Evolutionary conservation across 1,284 basidiomycete species (phyloP).

Genomic region (Fomitopsis schrenkii): DNA sequence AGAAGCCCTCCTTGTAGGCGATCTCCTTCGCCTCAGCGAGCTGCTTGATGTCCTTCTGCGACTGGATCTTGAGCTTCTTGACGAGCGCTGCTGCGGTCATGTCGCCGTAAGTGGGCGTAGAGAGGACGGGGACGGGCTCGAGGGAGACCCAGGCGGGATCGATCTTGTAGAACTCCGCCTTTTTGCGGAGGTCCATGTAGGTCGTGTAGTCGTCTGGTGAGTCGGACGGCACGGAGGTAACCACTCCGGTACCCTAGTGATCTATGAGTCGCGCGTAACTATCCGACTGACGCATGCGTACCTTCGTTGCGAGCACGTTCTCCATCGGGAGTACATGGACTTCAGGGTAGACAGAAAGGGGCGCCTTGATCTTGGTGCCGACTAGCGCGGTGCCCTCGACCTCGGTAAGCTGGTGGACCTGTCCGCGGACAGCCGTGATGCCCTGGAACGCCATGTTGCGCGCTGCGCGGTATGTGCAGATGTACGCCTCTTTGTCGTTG

Average conservation of each 20-base stretch:
- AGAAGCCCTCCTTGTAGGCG: conserved; percentile 99
- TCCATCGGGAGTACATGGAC: conserved; percentile 99
- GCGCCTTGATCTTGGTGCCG: conserved; percentile 90
- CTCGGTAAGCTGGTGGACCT: conserved; percentile 70
- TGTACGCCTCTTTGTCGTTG: conserved; percentile 84
- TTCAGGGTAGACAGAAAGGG: conserved; percentile 79
- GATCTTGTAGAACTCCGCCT: conserved; percentile 96
- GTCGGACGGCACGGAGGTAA: conserved; percentile 97
- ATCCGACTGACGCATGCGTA: conserved; percentile 18
- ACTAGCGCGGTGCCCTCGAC: conserved; percentile 79
- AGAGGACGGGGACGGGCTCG: conserved; percentile 87
- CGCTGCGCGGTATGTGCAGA: conserved; percentile 88
- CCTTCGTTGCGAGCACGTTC: conserved; percentile 91
- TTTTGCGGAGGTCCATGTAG: conserved; percentile 91
- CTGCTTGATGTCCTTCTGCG: conserved; percentile 91
- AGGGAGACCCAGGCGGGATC: conserved; percentile 86
- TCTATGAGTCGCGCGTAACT: background rate
- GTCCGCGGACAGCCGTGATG: conserved; percentile 66
- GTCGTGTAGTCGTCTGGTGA: conserved; percentile 97
- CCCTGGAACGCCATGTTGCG: conserved; percentile 99
- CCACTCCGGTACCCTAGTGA: conserved; percentile 89
- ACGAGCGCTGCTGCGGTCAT: conserved; percentile 88
- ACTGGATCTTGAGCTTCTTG: conserved; percentile 92
- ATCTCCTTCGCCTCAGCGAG: conserved; percentile 97
- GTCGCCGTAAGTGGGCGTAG: conserved; percentile 88